Evolutionary conservation across 2,329 filamentous ascomycete genomes (phyloP).

Genomic region (Blumeriella jaapii): DNA sequence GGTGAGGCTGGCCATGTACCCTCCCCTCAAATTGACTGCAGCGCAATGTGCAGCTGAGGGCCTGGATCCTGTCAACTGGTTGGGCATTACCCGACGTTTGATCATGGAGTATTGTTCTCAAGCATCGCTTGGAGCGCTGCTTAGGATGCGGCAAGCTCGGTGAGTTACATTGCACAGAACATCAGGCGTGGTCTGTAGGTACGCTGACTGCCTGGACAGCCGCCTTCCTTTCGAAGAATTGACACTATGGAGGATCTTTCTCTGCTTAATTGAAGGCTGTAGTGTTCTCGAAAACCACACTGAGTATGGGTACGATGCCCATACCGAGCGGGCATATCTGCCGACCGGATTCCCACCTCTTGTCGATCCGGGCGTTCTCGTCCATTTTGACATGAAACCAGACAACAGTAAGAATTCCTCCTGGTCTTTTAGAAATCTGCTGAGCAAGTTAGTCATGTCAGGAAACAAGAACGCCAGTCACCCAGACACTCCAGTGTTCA

Average conservation of each 20-base stretch:
- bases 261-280: constrained; percentile 5
- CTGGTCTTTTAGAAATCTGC: not conserved
- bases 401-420: not conserved
- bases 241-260: constrained; percentile 7
- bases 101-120: not conserved
- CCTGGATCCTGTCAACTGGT: too few relatives aligned
- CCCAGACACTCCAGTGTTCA: not conserved
- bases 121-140: not conserved
- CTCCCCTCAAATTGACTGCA: too few relatives aligned
- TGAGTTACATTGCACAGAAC: too few relatives aligned
- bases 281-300: not conserved
- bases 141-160: not conserved
- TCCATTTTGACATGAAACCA: constrained; percentile 4
- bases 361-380: not conserved
- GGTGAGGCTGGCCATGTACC: too few relatives aligned
- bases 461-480: not conserved
- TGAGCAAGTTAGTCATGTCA: not conserved
- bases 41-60: too few relatives aligned
- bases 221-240: constrained; percentile 2
- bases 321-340: not conserved
- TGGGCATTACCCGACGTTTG: not conserved
- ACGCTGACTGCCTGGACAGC: not conserved
- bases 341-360: not conserved
- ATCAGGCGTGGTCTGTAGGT: not conserved
- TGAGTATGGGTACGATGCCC: not conserved